Base-by-base conservation (phyloP, 2,329 filamentous ascomycete genomes). In the Apiospora koreana region DNA sequence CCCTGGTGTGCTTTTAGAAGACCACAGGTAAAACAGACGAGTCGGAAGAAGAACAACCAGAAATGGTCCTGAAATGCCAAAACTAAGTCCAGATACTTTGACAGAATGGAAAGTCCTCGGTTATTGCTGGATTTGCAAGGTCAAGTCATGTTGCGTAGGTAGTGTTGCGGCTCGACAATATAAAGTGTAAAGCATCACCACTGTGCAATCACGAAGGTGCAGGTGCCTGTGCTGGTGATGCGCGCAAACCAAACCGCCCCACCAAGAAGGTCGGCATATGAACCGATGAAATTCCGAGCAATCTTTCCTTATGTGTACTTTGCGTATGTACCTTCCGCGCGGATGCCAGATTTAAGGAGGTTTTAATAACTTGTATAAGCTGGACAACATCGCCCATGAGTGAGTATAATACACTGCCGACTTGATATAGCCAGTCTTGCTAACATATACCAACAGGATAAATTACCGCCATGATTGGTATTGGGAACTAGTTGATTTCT, bases 301-400 rank as follows among this genome's bases (percentile, higher is more conserved):
- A 62, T 35, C 54, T 38, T 62, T 31, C 50, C 23, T 50, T 31
- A 31, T 62, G 28, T 62, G 31, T n/a, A 38, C 54, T 62, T 62
- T 38, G 7, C 12, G 54, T n/a, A 62, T 31, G 54, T 38, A 58
- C 50, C 50, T 35, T 9, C 9, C 18, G n/a, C 50, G 50, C 9
- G 50, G 50, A 58, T 58, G 50, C 50, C 50, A 58, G 50, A 58
- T 58, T 58, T 58, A 58, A 31, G 50, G 50, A 58, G 50, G 28
- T n/a, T 38, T 62, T 31, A 21, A 62, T 62, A 62, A n/a, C 54
- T 62, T 38, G 54, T 38, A 62, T 62, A 62, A 62, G 54, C 54
- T 38, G 28, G 9, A 62, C 18, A n/a, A 62, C 54, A 62, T 38
- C 18, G 6, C 54, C 18, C 3, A 35, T 14, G 31, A 62, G 54